Base-by-base conservation (phyloP, 768 basidiomycete species). In the Boletus tylopilopsis region DNA sequence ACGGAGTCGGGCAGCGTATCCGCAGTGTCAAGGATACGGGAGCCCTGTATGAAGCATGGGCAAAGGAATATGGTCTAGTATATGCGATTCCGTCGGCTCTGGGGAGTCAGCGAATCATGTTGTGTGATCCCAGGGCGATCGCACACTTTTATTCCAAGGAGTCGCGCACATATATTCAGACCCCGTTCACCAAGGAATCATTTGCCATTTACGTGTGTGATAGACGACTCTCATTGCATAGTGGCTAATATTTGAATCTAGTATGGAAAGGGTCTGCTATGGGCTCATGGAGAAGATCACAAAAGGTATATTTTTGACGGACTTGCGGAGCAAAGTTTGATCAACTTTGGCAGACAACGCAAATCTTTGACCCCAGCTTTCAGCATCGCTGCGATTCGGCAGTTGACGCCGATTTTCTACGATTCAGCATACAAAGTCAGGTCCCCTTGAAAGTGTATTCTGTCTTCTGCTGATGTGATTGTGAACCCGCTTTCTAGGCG, bases 241-340 rank as follows among this genome's bases (percentile, higher is more conserved):
- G 33, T 32, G 36, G 5, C 22, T 49, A 23, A 56, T 46, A 9
- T 15, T 13, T 18, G 21, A 1, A 15, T 16, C 6, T 0, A 60
- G 51, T 16, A 38, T 11, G 71, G 73, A 0, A 63, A 56, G 16
- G 70, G 71, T 4, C 34, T 75, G 4, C 4, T 61, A 6, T 56
- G 50, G 61, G 43, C 61, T 1, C 64, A 74, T 33, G 71, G 73
- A 8, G 77, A 79, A 16, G 67, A 66, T 51, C 79, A 80, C 42
- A 68, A 61, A 37, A 68, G 77, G 77, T 75, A 40, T 16, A 22
- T 39, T 11, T 16, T 32, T 24, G 9, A 4, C 12, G 12, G 33
- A 16, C 1, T 3, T 3, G n/a, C 0, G 21, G 13, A 12, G 2
- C 5, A 10, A 13, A 34, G 3, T 11, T 40, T 43, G 23, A 32